phyloP scores from a whole-genome alignment of 1,139 yeast species.

The Magnusiomyces suaveolens region DNA sequence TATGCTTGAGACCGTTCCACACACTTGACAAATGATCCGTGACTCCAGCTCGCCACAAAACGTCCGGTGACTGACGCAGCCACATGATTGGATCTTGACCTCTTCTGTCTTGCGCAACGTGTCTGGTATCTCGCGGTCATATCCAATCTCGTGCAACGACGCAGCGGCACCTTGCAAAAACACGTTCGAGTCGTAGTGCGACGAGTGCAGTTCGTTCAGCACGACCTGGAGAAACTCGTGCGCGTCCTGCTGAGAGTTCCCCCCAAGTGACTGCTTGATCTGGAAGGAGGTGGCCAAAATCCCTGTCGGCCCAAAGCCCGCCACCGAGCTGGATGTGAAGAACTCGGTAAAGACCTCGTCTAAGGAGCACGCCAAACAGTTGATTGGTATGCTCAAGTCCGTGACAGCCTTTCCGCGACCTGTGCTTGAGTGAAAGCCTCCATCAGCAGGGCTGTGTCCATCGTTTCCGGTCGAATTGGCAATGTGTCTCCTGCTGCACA shows the following conservation, averaged over 20 bases:
- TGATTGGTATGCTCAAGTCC: conserved; percentile 9
- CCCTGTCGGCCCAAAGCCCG: conserved; percentile 68
- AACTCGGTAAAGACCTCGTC: conserved; percentile 70
- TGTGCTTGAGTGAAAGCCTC: not conserved
- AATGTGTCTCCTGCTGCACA: conserved; percentile 12
- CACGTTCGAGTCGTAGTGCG: conserved; percentile 17
- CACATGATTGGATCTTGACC: conserved; percentile 36
- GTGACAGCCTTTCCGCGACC: conserved; percentile 5
- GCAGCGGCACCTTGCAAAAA: conserved; percentile 6
- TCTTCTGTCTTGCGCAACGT: conserved; percentile 9
- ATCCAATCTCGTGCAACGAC: conserved; percentile 1
- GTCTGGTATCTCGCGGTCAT: conserved; percentile 1
- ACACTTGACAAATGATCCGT: conserved; percentile 62
- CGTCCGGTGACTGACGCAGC: conserved; percentile 72
- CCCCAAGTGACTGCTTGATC: conserved; percentile 74
- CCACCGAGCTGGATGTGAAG: conserved; percentile 43
- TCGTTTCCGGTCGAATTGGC: not conserved
- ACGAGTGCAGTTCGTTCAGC: conserved; percentile 66
- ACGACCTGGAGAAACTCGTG: conserved; percentile 94
- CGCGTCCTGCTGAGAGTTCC: conserved; percentile 95
- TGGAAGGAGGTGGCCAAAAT: conserved; percentile 76
- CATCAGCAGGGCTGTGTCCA: not conserved
- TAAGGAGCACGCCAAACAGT: conserved; percentile 49
- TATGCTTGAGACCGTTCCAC: conserved; percentile 56
- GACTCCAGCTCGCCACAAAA: conserved; percentile 69